These are phyloP conservation scores for Biscogniauxia marginata DNA, from an alignment of 2,329 filamentous ascomycete species.

Conservation along the genomic window DNA sequence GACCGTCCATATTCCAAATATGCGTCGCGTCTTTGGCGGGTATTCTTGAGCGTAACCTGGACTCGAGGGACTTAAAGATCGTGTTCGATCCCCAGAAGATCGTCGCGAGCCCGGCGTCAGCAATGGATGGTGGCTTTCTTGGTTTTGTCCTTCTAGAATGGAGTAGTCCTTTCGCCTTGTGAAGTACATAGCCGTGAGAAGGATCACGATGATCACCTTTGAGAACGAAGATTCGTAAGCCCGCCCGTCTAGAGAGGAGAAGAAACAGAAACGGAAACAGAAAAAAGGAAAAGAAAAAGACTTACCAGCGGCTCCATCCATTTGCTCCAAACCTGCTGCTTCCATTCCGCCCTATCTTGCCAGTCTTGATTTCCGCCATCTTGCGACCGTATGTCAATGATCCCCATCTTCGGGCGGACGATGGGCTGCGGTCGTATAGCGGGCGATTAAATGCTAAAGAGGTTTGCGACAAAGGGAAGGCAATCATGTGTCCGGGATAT, in stretches of 20 bases:
- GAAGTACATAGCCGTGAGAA: slow-evolving; percentile 38
- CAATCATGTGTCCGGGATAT: no score
- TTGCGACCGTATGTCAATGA: slow-evolving; percentile 7
- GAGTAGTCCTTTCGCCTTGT: slow-evolving; percentile 37
- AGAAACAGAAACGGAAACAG: no score
- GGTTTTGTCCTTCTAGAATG: slow-evolving; percentile 23
- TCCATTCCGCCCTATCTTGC: slow-evolving; percentile 21
- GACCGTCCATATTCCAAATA: slow-evolving; percentile 32
- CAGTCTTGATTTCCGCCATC: background rate
- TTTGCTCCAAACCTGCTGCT: slow-evolving; percentile 23
- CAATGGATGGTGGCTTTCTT: slow-evolving; percentile 19
- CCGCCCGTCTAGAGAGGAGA: no score
- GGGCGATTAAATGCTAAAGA: background rate
- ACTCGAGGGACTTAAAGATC: slow-evolving; percentile 1
- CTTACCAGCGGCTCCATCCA: slow-evolving; percentile 24
- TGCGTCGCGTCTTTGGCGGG: slow-evolving; percentile 29
- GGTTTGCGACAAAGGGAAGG: background rate
- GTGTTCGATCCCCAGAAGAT: slow-evolving; percentile 15
- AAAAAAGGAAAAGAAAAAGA: background rate
- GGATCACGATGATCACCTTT: slow-evolving; percentile 38
- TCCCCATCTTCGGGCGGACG: background rate
- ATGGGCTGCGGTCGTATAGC: no score
- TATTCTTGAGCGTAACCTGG: slow-evolving; percentile 15
- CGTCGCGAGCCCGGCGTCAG: slow-evolving; percentile 20
- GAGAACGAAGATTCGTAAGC: no score